Evolutionary conservation across 176 grass and related monocot genomes (phyloP), one percentile per base, ranked within the genome.

Genomic region (Oryza brachyantha): DNA sequence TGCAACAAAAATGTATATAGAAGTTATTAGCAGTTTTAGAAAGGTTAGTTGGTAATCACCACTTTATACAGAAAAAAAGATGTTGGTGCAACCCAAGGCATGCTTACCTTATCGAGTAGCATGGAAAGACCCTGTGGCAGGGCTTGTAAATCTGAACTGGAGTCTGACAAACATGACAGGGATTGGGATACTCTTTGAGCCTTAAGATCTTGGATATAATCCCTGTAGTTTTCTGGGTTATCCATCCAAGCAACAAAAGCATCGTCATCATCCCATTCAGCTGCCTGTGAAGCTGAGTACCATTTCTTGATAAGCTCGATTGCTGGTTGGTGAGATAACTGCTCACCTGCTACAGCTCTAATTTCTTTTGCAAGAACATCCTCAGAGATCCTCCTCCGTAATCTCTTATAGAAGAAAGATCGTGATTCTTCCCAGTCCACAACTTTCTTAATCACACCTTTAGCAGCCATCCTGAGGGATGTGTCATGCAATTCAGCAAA

Each of bases 401-500:
- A 68, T 73, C 96, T 93, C 77, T 89, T 95, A 41, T 89, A 95
- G 81, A 99, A 99, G 96, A 99, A 95, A 64, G 64, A 86, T 59
- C 96, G 88, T 13, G 92, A 93, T 10, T 61, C 77, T 61, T 93
- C 92, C 96, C 96, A 99, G 79, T 99, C 90, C 22, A 99, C 90
- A 45, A 99, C 92, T 74, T 99, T 90, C 55, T 69, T 95, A 62
- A 95, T 91, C 42, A 95, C 90, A 10, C 92, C 96, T 76, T 93
- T 95, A 63, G 96, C 92, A 72, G 86, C 90, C 96, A 99, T 99
- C 78, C 96, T 87, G 16, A 95, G 84, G 21, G 96, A 89, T 62
- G 92, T 99, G 59, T 99, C 96, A 50, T 99, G 96, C 70, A 99
- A 78, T 66, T 95, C 96, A 13, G 96, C 96, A 73, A 99, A 99